Evolutionary conservation across 169 alveolate genomes (phyloP).

Genomic region (Plasmodium vivax): DNA sequence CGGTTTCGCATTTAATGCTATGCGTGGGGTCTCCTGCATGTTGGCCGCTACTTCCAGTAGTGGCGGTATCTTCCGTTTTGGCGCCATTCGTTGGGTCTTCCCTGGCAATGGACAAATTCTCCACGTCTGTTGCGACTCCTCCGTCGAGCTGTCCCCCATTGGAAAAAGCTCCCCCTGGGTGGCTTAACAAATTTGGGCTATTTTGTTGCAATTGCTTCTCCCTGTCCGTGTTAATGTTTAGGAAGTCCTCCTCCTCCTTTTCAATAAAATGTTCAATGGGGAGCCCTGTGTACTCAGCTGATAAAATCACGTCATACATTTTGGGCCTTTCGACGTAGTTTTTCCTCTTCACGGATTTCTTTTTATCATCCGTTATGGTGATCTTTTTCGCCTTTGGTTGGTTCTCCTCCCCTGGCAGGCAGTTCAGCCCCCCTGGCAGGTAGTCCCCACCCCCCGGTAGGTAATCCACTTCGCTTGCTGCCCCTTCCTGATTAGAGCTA

Average conservation of each 20-base stretch:
- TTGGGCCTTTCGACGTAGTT: constrained; percentile 51
- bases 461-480: not conserved
- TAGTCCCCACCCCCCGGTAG: constrained; percentile 5
- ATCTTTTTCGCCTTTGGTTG: constrained; percentile 13
- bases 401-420: not conserved
- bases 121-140: not conserved
- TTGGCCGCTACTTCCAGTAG: not conserved
- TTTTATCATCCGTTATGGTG: constrained; percentile 1
- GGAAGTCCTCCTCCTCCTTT: not conserved
- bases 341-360: constrained; percentile 1
- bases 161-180: not conserved
- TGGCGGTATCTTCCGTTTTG: not conserved
- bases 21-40: not conserved
- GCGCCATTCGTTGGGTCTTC: not conserved
- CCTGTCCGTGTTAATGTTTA: not conserved
- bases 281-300: constrained; percentile 66
- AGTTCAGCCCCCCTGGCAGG: not conserved
- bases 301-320: constrained; percentile 69
- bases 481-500: constrained; percentile 1
- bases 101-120: not conserved
- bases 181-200: not conserved
- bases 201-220: not conserved
- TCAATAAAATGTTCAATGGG: constrained; percentile 72
- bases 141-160: not conserved
- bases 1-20: not conserved